phyloP scores from a whole-genome alignment of 441 rosid genomes.

The Monsonia emarginata region DNA sequence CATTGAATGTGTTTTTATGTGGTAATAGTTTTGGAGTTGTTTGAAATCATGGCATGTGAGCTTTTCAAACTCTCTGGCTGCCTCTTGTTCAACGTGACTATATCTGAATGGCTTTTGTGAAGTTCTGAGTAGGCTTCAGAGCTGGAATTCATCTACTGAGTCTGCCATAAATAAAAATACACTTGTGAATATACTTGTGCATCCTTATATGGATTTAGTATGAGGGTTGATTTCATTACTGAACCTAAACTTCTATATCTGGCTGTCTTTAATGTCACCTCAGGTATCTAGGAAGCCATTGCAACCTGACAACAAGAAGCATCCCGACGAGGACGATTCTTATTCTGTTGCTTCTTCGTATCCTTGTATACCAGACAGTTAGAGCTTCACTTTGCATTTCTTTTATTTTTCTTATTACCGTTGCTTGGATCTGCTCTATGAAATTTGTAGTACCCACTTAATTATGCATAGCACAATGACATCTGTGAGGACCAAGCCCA shows the following conservation, averaged over 20 bases:
- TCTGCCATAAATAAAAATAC: too few relatives aligned
- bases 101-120: too few relatives aligned
- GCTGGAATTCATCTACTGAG: too few relatives aligned
- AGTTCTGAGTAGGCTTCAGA: too few relatives aligned
- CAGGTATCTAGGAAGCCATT: conserved; percentile 57
- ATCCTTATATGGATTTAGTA: not conserved
- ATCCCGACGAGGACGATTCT: conserved; percentile 74
- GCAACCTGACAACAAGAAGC: conserved; percentile 80
- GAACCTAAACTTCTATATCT: conserved; percentile 8
- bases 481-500: conserved; percentile 42
- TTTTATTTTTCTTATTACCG: conserved; percentile 1
- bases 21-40: too few relatives aligned
- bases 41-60: too few relatives aligned
- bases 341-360: conserved; percentile 69
- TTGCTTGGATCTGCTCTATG: conserved; percentile 4
- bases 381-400: conserved; percentile 4
- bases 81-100: too few relatives aligned
- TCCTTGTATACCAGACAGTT: conserved; percentile 22
- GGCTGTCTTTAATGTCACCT: conserved; percentile 28
- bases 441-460: conserved; percentile 19
- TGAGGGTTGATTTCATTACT: not conserved
- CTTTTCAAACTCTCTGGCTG: too few relatives aligned
- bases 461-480: conserved; percentile 39
- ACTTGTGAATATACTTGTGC: not conserved
- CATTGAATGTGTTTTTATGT: too few relatives aligned